Conservation (phyloP, 768 basidiomycete species). For the Brasilioporus rufonigricans region DNA sequence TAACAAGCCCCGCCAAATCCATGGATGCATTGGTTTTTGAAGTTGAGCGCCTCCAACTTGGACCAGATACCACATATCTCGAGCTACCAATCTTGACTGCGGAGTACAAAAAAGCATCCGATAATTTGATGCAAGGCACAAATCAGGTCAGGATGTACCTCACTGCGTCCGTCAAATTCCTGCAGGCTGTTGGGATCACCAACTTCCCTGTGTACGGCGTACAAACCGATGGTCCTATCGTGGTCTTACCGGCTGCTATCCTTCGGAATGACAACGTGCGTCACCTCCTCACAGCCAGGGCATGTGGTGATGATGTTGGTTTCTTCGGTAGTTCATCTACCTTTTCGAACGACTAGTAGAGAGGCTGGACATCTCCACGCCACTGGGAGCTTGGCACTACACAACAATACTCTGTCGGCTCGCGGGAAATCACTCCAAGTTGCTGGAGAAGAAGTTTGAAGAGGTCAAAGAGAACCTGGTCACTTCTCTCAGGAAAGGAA, state of each 20-base stretch:
- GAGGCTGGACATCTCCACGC: conserved; percentile 4
- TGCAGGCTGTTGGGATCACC: conserved; percentile 1
- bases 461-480: not conserved
- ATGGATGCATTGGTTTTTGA: not conserved
- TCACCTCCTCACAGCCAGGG: not conserved
- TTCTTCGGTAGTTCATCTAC: not conserved
- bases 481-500: not conserved
- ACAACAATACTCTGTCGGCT: conserved; percentile 8
- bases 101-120: conserved; percentile 3
- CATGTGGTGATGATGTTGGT: not conserved
- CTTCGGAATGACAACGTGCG: not conserved
- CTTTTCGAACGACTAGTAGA: conserved; percentile 5
- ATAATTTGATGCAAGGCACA: not conserved
- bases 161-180: conserved; percentile 7
- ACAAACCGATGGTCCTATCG: conserved; percentile 5
- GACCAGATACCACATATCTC: not conserved
- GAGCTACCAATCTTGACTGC: conserved; percentile 6
- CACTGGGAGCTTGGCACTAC: conserved; percentile 9
- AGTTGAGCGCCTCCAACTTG: not conserved
- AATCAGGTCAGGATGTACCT: conserved; percentile 10
- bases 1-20: not conserved
- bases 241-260: conserved; percentile 1
- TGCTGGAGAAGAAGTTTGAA: not conserved
- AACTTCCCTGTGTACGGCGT: conserved; percentile 4
- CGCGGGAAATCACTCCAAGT: not conserved